phyloP scores from a whole-genome alignment of 306 rosid species.

The Trifolium dubium region DNA sequence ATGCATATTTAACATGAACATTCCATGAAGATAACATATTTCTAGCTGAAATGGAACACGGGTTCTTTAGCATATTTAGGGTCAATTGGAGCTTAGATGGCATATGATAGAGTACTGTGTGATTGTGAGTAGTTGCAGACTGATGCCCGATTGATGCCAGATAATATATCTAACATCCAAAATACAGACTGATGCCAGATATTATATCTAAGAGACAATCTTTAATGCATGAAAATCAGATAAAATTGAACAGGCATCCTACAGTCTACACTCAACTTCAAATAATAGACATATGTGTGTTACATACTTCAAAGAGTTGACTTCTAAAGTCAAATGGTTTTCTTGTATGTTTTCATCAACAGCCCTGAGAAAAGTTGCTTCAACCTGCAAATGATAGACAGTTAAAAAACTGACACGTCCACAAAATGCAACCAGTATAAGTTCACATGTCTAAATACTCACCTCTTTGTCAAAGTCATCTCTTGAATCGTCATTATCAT shows the following conservation, averaged over 20 bases:
- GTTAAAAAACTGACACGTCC: constrained; percentile 35
- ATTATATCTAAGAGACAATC: no score
- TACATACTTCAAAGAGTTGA: constrained; percentile 86
- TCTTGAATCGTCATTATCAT: constrained; percentile 65
- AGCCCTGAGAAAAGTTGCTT: constrained; percentile 91
- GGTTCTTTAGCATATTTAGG: constrained; percentile 26
- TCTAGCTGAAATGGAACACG: constrained; percentile 18
- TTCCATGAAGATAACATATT: constrained; percentile 7
- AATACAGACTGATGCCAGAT: no score
- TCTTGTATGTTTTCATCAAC: constrained; percentile 86
- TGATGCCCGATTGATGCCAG: no score
- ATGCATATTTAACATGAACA: constrained; percentile 27
- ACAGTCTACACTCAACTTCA: constrained; percentile 21
- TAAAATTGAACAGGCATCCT: neutral
- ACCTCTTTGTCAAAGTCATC: constrained; percentile 97
- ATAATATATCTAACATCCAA: no score
- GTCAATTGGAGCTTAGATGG: neutral
- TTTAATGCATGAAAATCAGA: constrained; percentile 23
- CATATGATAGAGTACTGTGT: neutral
- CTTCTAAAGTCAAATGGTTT: constrained; percentile 73
- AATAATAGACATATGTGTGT: constrained; percentile 21
- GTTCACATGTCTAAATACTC: constrained; percentile 30
- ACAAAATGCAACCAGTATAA: constrained; percentile 23
- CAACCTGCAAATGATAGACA: constrained; percentile 66
- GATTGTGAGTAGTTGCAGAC: no score